Evolutionary conservation across 768 basidiomycete genomes (phyloP), one percentile per base, ranked within the genome.

Genomic region (Serendipita indica): DNA sequence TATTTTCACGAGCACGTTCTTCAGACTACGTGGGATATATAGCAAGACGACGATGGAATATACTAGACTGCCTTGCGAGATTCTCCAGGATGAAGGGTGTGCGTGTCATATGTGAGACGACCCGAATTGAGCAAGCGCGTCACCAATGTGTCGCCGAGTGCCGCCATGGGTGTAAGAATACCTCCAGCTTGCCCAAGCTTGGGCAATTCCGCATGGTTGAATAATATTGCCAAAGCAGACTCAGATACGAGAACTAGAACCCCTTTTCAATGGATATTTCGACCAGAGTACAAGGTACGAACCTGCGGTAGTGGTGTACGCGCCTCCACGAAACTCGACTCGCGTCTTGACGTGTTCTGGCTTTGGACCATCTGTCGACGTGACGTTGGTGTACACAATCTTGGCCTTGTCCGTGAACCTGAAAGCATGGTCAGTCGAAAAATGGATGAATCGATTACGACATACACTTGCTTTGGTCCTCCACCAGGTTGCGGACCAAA

Each of bases 111-210:
- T 58, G 76, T 69, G 57, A 89, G 77, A 56, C 70, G 67, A 0
- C 79, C 82, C 5, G 75, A 79, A 20, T 70, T 72, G 60, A 78
- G 75, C 62, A 96, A 67, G 18, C 92, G 75, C 63, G 79, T 76
- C 33, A 91, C 72, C 34, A 93, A 69, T 4, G 80, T 78, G 61
- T 86, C 80, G 14, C 91, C 92, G 59, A 94, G 76, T 1, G 87
- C 92, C 3, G 79, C 81, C 69, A 84, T 79, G 0, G 92, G 84
- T 1, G 93, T 97, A 52, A 96, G 72, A 2, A 92, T 70, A 1
- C 93, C 92, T 12, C 91, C 92, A 45, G 73, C 69, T 52, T 72
- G 73, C 2, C 78, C 82, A 4, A 83, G 67, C 1, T 73, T 63
- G 0, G 89, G 79, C 1, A 91, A 77, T 3, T 72, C 67, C 14